Evolutionary conservation across 1,284 basidiomycete genomes (phyloP).

Genomic region (Ustilago crameri): DNA sequence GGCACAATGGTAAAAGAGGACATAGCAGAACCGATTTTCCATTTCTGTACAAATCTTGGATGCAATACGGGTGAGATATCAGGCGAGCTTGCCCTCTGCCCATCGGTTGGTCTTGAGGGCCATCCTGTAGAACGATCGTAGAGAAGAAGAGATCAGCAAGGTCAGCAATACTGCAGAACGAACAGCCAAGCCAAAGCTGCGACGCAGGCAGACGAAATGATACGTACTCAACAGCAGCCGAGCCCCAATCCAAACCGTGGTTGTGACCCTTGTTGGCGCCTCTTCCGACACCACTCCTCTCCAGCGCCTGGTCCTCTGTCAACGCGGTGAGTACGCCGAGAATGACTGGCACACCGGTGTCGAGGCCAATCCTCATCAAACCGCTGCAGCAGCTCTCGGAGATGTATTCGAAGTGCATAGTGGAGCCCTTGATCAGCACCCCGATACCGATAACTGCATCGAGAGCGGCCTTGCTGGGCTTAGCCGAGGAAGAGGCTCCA

Average conservation of each 20-base stretch:
- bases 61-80: not conserved
- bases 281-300: constrained; percentile 80
- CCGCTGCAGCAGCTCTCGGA: constrained; percentile 90
- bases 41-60: constrained; percentile 4
- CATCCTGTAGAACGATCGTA: constrained; percentile 40
- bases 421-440: constrained; percentile 87
- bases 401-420: constrained; percentile 77
- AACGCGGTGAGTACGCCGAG: constrained; percentile 95
- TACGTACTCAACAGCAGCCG: constrained; percentile 84
- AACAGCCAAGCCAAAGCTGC: too few relatives aligned
- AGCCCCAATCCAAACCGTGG: constrained; percentile 95
- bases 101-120: constrained; percentile 60
- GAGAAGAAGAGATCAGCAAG: not conserved
- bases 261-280: constrained; percentile 83
- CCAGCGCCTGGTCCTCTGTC: constrained; percentile 91
- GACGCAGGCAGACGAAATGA: not conserved
- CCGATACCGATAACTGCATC: constrained; percentile 97
- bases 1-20: too few relatives aligned
- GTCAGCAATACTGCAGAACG: constrained; percentile 3
- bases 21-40: not conserved
- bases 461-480: constrained; percentile 68
- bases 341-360: constrained; percentile 92
- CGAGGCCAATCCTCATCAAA: constrained; percentile 91
- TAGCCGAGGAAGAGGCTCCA: not conserved
- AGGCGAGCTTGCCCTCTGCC: constrained; percentile 54